phyloP scores from a whole-genome alignment of 768 basidiomycete species.

The Amanita molliuscula region DNA sequence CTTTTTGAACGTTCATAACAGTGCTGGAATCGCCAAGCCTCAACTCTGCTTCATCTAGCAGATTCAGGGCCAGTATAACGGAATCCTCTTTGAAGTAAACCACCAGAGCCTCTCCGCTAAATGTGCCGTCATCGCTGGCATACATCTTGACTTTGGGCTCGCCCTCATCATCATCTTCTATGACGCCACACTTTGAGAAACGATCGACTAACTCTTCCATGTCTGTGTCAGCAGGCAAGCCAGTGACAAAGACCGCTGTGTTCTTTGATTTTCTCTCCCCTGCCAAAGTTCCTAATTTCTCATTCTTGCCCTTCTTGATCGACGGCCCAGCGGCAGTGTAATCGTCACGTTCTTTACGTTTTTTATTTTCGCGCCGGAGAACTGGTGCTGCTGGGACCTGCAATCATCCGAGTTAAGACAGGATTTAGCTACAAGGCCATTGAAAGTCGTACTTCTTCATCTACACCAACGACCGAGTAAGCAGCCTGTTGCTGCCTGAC shows the following conservation, averaged over 20 bases:
- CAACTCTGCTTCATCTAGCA: conserved; percentile 90
- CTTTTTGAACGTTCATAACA: conserved; percentile 64
- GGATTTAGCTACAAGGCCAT: conserved; percentile 12
- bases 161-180: conserved; percentile 88
- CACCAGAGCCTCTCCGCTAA: conserved; percentile 91
- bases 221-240: conserved; percentile 70
- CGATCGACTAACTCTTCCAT: conserved; percentile 66
- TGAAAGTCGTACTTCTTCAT: conserved; percentile 66
- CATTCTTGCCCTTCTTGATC: conserved; percentile 60
- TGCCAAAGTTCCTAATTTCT: conserved; percentile 27
- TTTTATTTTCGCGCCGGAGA: conserved; percentile 69
- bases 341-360: conserved; percentile 66
- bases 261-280: conserved; percentile 74
- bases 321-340: conserved; percentile 46
- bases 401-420: conserved; percentile 5
- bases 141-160: conserved; percentile 96
- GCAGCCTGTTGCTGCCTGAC: conserved; percentile 89
- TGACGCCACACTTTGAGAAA: conserved; percentile 88
- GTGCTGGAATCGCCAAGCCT: conserved; percentile 69
- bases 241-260: conserved; percentile 85
- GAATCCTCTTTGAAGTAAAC: conserved; percentile 97
- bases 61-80: conserved; percentile 72
- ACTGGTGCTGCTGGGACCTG: conserved; percentile 87
- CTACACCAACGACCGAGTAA: conserved; percentile 86
- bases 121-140: conserved; percentile 74